These are phyloP conservation scores for Symbiodinium pilosum DNA, from an alignment of 73 alveolate species.

Conservation along the genomic window DNA sequence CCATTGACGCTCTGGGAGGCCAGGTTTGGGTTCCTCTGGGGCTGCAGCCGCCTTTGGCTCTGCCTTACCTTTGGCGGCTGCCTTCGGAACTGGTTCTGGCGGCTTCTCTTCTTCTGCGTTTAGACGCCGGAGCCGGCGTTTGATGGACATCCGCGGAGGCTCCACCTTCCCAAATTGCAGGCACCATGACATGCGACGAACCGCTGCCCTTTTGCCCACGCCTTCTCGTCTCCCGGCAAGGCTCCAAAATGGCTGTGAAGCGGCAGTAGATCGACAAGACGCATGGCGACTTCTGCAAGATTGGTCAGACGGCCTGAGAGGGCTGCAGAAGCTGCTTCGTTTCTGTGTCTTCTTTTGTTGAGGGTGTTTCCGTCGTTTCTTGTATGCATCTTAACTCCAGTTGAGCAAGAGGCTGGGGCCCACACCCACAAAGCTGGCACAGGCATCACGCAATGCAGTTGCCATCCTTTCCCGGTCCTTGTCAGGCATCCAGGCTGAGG, in stretches of 20 bases:
- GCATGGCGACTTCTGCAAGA: constrained; percentile 44
- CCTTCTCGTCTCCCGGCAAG: constrained; percentile 79
- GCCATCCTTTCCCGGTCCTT: constrained; percentile 82
- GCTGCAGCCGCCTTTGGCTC: constrained; percentile 57
- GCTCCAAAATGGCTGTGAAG: constrained; percentile 72
- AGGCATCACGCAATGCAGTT: background rate
- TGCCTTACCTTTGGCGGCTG: constrained; percentile 81
- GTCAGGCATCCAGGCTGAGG: background rate
- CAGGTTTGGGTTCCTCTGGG: constrained; percentile 9
- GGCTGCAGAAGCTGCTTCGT: too few species aligned
- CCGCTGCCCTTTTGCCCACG: background rate
- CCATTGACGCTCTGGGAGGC: constrained; percentile 69
- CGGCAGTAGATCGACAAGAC: constrained; percentile 72
- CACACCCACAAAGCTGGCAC: constrained; percentile 45
- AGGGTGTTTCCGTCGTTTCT: too few species aligned
- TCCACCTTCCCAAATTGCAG: constrained; percentile 33
- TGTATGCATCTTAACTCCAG: too few species aligned
- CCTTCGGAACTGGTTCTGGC: constrained; percentile 57
- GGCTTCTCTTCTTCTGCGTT: constrained; percentile 53
- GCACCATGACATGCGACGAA: background rate
- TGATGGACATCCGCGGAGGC: constrained; percentile 91
- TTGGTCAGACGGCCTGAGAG: constrained; percentile 53
- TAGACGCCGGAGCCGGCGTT: constrained; percentile 81
- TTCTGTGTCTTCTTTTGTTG: too few species aligned
- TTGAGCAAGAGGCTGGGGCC: too few species aligned